phyloP scores from a whole-genome alignment of 208 protist genomes.

The Leishmania lainsoni region DNA sequence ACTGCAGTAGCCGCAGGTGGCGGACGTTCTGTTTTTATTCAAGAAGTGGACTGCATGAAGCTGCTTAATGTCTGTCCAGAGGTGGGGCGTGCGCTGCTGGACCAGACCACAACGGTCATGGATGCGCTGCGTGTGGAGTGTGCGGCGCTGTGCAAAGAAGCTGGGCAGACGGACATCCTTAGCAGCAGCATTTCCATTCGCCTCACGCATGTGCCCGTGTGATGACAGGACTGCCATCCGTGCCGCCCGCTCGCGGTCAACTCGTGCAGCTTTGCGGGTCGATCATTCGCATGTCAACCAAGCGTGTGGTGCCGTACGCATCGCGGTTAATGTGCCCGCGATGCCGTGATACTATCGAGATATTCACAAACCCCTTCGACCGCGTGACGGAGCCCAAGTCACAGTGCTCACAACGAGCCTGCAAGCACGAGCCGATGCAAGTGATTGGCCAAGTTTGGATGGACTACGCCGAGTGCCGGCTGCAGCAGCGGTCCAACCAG shows the following conservation, averaged over 20 bases:
- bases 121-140: constrained; percentile 44
- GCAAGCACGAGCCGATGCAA: constrained; percentile 72
- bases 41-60: constrained; percentile 83
- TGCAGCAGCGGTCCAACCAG: constrained; percentile 84
- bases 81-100: constrained; percentile 51
- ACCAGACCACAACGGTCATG: constrained; percentile 47
- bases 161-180: constrained; percentile 39
- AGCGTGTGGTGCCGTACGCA: constrained; percentile 77
- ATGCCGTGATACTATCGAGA: constrained; percentile 53
- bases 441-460: constrained; percentile 82
- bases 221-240: constrained; percentile 50
- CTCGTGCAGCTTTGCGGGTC: constrained; percentile 80
- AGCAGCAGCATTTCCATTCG: constrained; percentile 63
- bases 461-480: constrained; percentile 90
- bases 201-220: constrained; percentile 71
- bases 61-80: constrained; percentile 56
- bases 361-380: constrained; percentile 68
- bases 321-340: constrained; percentile 71
- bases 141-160: constrained; percentile 57
- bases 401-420: constrained; percentile 54
- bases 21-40: constrained; percentile 52
- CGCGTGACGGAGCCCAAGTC: constrained; percentile 44
- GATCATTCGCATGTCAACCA: constrained; percentile 83
- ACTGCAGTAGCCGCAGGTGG: constrained; percentile 4
- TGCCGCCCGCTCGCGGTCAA: constrained; percentile 61